These are phyloP conservation scores for Chaetomiaceae sp. DNA, from an alignment of 2,329 filamentous ascomycete species.

Conservation along the genomic window DNA sequence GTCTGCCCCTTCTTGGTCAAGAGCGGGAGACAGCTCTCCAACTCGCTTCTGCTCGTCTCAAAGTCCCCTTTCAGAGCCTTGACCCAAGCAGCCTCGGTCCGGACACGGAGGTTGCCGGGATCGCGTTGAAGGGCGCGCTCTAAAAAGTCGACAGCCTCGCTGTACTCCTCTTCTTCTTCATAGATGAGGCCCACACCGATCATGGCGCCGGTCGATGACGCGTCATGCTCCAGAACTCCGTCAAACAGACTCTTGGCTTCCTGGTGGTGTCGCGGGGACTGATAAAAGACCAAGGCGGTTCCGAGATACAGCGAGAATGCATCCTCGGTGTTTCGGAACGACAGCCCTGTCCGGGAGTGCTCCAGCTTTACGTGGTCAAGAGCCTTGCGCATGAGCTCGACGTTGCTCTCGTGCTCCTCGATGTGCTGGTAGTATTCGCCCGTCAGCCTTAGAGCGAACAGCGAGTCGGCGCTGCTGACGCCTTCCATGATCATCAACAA, in stretches of 20 bases:
- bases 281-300: slow-evolving; percentile 85
- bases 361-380: slow-evolving; percentile 56
- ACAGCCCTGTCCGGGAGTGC: slow-evolving; percentile 61
- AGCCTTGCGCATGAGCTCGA: slow-evolving; percentile 74
- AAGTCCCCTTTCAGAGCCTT: slow-evolving; percentile 78
- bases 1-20: slow-evolving; percentile 57
- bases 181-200: slow-evolving; percentile 88
- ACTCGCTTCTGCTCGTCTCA: slow-evolving; percentile 58
- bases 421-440: slow-evolving; percentile 77
- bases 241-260: slow-evolving; percentile 88
- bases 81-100: slow-evolving; percentile 87
- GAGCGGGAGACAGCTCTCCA: slow-evolving; percentile 64
- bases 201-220: slow-evolving; percentile 71
- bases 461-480: slow-evolving; percentile 61
- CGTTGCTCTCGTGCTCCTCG: slow-evolving; percentile 78
- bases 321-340: slow-evolving; percentile 65
- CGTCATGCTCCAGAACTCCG: slow-evolving; percentile 69
- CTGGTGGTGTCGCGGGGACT: slow-evolving; percentile 81
- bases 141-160: slow-evolving; percentile 75
- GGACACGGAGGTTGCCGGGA: slow-evolving; percentile 68
- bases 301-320: slow-evolving; percentile 72
- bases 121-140: slow-evolving; percentile 70
- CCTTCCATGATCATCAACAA: slow-evolving; percentile 76
- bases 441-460: slow-evolving; percentile 78
- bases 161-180: slow-evolving; percentile 87